Evolutionary conservation across 2,329 filamentous ascomycete species (phyloP).

Genomic region (Tolypocladium cylindrosporum): DNA sequence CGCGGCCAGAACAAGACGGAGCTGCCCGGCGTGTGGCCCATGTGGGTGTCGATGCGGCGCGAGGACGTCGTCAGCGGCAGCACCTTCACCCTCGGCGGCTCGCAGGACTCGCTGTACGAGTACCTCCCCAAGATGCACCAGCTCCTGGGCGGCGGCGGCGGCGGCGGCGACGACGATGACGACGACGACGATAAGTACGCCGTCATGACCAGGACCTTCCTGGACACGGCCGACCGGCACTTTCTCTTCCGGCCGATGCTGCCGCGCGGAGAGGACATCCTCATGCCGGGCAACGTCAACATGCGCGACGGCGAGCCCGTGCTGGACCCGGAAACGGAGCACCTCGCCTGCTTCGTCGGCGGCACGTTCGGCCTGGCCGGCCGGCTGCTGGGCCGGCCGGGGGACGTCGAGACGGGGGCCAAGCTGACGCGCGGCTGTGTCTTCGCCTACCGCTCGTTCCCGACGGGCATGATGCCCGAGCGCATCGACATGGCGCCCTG

Average conservation of each 20-base stretch:
- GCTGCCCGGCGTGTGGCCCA: conserved; percentile 66
- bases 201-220: conserved; percentile 44
- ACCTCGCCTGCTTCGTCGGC: conserved; percentile 41
- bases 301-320: conserved; percentile 10
- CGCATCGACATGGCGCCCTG: conserved; percentile 33
- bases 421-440: conserved; percentile 41
- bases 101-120: conserved; percentile 55
- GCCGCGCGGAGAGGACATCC: conserved; percentile 39
- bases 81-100: conserved; percentile 26
- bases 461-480: conserved; percentile 43
- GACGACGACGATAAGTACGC: conserved; percentile 39
- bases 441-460: conserved; percentile 38
- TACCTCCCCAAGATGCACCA: conserved; percentile 84
- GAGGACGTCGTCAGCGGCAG: conserved; percentile 24
- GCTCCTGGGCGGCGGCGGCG: conserved; percentile 33
- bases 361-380: conserved; percentile 40
- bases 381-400: conserved; percentile 27
- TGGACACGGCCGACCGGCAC: conserved; percentile 44
- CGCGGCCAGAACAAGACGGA: conserved; percentile 53
- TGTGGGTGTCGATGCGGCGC: conserved; percentile 47
- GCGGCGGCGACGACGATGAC: conserved; percentile 33
- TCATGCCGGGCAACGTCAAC: conserved; percentile 36
- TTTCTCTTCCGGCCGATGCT: conserved; percentile 55
- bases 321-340: conserved; percentile 26
- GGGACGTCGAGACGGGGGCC: conserved; percentile 31